phyloP scores from a whole-genome alignment of 305 asterid genomes.

The Plantago lanceolata region DNA sequence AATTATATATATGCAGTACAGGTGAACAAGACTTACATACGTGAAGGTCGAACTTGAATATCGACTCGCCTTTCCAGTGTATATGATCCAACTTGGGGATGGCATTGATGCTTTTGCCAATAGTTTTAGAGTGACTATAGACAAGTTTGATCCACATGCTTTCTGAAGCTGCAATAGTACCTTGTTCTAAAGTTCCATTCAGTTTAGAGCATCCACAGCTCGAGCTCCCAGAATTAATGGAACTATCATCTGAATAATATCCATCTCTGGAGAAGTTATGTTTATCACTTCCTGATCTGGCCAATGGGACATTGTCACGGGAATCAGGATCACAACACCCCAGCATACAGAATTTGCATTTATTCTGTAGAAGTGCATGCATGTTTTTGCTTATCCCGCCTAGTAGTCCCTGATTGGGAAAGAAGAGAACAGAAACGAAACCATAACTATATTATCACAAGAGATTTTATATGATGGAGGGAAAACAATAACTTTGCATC shows the following conservation, averaged over 20 bases:
- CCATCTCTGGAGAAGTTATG: conserved; percentile 20
- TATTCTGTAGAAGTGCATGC: conserved; percentile 63
- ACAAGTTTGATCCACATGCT: conserved; percentile 52
- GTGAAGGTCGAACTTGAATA: conserved; percentile 68
- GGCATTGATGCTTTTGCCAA: conserved; percentile 29
- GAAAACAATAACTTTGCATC: not conserved
- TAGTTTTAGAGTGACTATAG: conserved; percentile 30
- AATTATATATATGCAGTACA: conserved; percentile 18
- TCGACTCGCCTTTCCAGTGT: conserved; percentile 52
- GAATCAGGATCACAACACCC: conserved; percentile 49
- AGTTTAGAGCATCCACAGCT: conserved; percentile 60
- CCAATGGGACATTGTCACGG: conserved; percentile 29
- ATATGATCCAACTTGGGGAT: conserved; percentile 72
- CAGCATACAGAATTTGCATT: conserved; percentile 52
- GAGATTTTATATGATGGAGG: no score
- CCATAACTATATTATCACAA: conserved; percentile 16
- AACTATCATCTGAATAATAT: conserved; percentile 17
- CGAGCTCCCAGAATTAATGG: conserved; percentile 27
- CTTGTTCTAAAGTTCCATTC: conserved; percentile 33
- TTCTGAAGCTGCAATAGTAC: conserved; percentile 30
- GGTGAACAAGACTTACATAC: conserved; percentile 81
- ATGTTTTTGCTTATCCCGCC: conserved; percentile 46
- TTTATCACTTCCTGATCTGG: conserved; percentile 27
- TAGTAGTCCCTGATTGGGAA: conserved; percentile 44
- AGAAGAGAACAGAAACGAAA: conserved; percentile 7